Evolutionary conservation across 345 rosid species (phyloP).

Genomic region (Physaria fendleri): DNA sequence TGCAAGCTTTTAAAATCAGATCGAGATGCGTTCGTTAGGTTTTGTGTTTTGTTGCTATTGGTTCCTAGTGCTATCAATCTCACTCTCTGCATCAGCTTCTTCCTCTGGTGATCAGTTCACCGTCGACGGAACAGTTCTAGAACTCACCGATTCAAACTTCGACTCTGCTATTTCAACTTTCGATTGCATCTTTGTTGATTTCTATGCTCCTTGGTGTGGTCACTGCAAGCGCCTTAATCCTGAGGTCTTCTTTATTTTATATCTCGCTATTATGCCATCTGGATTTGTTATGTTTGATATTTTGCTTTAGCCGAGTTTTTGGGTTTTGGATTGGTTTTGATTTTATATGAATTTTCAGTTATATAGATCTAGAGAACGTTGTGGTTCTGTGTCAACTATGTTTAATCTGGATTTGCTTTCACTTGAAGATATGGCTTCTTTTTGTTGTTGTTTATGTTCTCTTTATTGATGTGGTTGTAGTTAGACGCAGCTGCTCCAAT

Average conservation of each 20-base stretch:
- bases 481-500: slow-evolving; percentile 84
- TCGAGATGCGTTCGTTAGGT: slow-evolving; percentile 21
- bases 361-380: background rate
- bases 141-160: slow-evolving; percentile 79
- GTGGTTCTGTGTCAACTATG: background rate
- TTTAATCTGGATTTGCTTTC: background rate
- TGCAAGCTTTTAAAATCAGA: background rate
- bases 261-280: background rate
- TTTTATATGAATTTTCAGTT: background rate
- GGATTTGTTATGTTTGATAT: background rate
- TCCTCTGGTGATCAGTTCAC: slow-evolving; percentile 29
- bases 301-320: background rate
- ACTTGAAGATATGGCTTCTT: background rate
- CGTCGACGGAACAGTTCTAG: slow-evolving; percentile 64
- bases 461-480: slow-evolving; percentile 38
- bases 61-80: slow-evolving; percentile 8
- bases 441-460: background rate
- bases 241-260: slow-evolving; percentile 40
- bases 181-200: slow-evolving; percentile 74
- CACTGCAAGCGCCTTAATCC: slow-evolving; percentile 95
- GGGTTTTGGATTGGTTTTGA: background rate
- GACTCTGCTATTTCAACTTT: slow-evolving; percentile 67
- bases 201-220: slow-evolving; percentile 98
- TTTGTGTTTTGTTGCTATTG: slow-evolving; percentile 10
- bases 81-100: background rate